Percentiles rank a stretch among this genome's conserved stretches.
Evolutionary conservation across 768 basidiomycete genomes (phyloP).

Genomic region (Psilocybe azurescens): DNA sequence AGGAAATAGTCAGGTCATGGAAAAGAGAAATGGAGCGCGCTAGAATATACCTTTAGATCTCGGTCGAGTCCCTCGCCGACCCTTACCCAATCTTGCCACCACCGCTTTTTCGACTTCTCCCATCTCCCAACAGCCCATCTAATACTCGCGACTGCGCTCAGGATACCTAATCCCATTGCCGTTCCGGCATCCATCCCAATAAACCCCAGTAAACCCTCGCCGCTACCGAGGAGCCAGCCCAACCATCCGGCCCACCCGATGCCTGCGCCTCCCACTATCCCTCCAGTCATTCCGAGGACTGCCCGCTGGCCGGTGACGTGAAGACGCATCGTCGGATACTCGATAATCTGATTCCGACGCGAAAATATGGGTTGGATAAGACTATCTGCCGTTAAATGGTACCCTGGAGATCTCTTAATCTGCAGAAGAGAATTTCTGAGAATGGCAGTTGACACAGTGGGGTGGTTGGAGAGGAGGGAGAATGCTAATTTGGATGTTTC

Average conservation of each 20-base stretch:
- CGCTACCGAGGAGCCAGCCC: slow-evolving; percentile 48
- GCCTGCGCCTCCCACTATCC: slow-evolving; percentile 52
- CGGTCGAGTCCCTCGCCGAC: slow-evolving; percentile 66
- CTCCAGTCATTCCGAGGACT: slow-evolving; percentile 54
- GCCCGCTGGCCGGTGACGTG: slow-evolving; percentile 69
- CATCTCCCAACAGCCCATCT: slow-evolving; percentile 71
- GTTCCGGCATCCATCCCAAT: slow-evolving; percentile 58
- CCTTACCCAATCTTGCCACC: slow-evolving; percentile 72
- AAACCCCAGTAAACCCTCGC: slow-evolving; percentile 42
- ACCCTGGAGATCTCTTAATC: slow-evolving; percentile 49
- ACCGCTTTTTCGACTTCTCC: slow-evolving; percentile 69
- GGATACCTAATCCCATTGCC: slow-evolving; percentile 61
- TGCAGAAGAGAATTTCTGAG: slow-evolving; percentile 66
- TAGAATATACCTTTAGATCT: slow-evolving; percentile 58
- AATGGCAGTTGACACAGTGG: slow-evolving; percentile 52
- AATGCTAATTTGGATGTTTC: slow-evolving; percentile 46
- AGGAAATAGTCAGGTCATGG: slow-evolving; percentile 2
- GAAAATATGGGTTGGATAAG: slow-evolving; percentile 56
- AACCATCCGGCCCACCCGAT: slow-evolving; percentile 68
- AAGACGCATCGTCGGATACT: slow-evolving; percentile 59
- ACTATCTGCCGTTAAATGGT: slow-evolving; percentile 45
- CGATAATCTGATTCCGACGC: slow-evolving; percentile 58
- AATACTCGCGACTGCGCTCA: slow-evolving; percentile 53
- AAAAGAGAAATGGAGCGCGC: not conserved
- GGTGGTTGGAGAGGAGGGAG: slow-evolving; percentile 42